Base-by-base conservation (phyloP, 2,329 filamentous ascomycete genomes). In the Cladosporium oxysporum region DNA sequence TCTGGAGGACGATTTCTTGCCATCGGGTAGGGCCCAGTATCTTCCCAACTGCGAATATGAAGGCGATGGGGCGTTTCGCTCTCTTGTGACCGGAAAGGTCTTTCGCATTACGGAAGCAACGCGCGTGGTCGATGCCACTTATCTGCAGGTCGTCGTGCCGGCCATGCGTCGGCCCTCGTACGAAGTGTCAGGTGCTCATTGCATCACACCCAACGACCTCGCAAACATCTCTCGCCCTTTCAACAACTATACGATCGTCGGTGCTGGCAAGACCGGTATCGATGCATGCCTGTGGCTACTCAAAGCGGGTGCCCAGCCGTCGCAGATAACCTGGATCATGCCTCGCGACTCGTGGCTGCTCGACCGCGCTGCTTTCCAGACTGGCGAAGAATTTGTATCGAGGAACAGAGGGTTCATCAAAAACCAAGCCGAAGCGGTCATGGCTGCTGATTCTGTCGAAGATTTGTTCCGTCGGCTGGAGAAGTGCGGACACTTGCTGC, bases 291-390 rank as follows among this genome's bases (percentile, higher is more conserved):
- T 70, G 0, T 71, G 68, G 70, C 55, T 71, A 3, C 62, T 71
- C 14, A 60, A 53, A 12, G 55, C 65, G 4, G 68, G 66, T 5
- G 55, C 70, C n/a, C 12, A 58, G 12, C 62, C 66, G 1, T 28
- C 33, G 23, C 31, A 52, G n/a, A 69, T 70, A 21, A 67, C 61
- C n/a, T 71, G 69, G 70, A 69, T 71, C 35, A 68, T 71, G 67
- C 70, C 70, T 28, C 66, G 70, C 12, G 69, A 71, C 18, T 59
- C 66, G 0, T 70, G 64, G 65, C 63, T 67, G 33, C 35, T 70
- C 18, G 64, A 70, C 10, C 66, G 70, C n/a, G 60, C 58, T 4
- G 55, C 23, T 37, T 33, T 69, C 18, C 66, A 68, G 55, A 65
- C 66, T 18, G 65, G 64, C 5, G 58, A 18, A 8, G 33, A 33